Conservation (phyloP, 768 basidiomycete species). For the Tricholoma sp. region DNA sequence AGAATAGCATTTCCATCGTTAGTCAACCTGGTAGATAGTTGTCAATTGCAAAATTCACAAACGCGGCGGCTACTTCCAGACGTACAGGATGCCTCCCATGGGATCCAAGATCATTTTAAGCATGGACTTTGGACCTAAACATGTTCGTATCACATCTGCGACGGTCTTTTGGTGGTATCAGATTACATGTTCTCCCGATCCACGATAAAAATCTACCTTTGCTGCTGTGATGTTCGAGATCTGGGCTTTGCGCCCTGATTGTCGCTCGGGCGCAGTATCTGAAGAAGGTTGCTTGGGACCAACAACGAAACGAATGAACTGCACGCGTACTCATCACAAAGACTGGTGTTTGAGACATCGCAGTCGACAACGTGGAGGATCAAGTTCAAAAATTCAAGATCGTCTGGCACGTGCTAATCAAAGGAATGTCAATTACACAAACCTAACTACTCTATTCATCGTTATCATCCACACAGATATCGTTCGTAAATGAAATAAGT, state of each 20-base stretch:
- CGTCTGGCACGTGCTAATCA: not conserved
- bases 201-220: conserved; percentile 54
- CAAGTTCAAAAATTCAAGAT: not conserved
- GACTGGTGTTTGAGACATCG: conserved; percentile 12
- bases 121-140: conserved; percentile 97
- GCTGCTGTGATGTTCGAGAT: conserved; percentile 96
- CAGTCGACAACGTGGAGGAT: not conserved
- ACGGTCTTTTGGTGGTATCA: conserved; percentile 59
- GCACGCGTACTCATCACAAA: conserved; percentile 3
- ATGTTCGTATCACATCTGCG: conserved; percentile 96
- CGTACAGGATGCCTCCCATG: conserved; percentile 97
- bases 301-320: not conserved
- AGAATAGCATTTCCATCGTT: conserved; percentile 99
- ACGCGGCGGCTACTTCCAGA: conserved; percentile 1
- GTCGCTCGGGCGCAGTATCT: conserved; percentile 94
- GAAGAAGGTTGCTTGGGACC: not conserved
- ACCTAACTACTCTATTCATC: not conserved
- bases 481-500: not conserved
- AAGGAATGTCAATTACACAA: not conserved
- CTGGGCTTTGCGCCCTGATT: conserved; percentile 93
- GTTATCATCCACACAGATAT: not conserved
- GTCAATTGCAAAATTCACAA: conserved; percentile 5
- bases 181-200: not conserved
- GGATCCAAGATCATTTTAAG: conserved; percentile 99
- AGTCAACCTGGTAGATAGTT: conserved; percentile 58